A percentile compares a stretch with the other conserved stretches of the same genome.
These are phyloP conservation scores for Nadsonia starkeyi-henricii DNA, from an alignment of 1,139 yeast genomes.

Conservation along the genomic window DNA sequence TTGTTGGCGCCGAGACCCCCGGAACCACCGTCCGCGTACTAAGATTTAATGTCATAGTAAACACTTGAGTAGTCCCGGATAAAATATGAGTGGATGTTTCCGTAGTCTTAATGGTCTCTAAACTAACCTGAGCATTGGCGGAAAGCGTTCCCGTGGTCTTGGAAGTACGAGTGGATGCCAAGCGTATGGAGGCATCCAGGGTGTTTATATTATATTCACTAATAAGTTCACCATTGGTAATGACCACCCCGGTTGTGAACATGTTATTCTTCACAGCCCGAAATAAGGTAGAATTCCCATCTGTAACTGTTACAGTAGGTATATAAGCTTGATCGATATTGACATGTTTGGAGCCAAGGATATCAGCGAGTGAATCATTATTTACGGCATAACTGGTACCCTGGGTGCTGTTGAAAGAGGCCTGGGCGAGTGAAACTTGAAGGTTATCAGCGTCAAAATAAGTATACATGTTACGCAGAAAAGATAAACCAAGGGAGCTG, in stretches of 20 bases:
- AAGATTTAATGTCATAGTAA: no score
- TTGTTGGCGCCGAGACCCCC: no score
- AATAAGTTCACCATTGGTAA: neutral
- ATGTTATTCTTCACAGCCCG: neutral
- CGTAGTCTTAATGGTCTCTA: no score
- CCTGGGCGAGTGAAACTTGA: slow-evolving; percentile 43
- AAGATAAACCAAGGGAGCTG: slow-evolving; percentile 47
- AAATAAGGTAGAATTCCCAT: neutral
- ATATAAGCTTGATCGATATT: slow-evolving; percentile 4
- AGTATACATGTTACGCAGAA: slow-evolving; percentile 41
- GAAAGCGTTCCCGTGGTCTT: no score
- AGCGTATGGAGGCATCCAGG: neutral
- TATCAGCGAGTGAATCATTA: slow-evolving; percentile 2
- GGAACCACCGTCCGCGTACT: no score
- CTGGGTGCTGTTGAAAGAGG: slow-evolving; percentile 13
- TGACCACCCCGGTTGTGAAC: neutral
- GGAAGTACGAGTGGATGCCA: no score
- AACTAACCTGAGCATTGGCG: no score
- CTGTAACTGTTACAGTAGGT: slow-evolving; percentile 2
- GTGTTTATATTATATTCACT: neutral
- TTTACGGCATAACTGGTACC: slow-evolving; percentile 2
- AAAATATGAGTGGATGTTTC: no score
- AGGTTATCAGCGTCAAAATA: slow-evolving; percentile 55
- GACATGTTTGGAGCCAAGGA: slow-evolving; percentile 4
- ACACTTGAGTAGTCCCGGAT: no score